Percentiles rank a stretch among this genome's conserved stretches.
phyloP scores from a whole-genome alignment of 768 basidiomycete species.

The Chiua virens region DNA sequence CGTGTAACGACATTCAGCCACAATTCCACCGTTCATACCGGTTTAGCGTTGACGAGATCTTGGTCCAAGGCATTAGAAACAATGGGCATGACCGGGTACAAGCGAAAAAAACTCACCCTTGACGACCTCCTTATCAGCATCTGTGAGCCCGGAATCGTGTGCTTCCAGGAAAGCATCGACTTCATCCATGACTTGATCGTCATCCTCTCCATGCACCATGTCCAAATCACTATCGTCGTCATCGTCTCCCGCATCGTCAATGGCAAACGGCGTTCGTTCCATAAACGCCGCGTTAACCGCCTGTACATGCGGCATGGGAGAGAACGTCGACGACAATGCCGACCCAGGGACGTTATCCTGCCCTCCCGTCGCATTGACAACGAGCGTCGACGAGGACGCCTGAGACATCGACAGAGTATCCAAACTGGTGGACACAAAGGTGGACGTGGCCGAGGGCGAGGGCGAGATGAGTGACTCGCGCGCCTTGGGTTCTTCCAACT shows the following conservation, averaged over 20 bases:
- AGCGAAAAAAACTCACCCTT: conserved; percentile 51
- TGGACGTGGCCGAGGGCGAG: conserved; percentile 55
- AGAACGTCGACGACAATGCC: conserved; percentile 34
- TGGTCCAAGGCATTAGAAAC: not conserved
- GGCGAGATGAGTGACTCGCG: conserved; percentile 84
- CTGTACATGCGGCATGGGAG: conserved; percentile 66
- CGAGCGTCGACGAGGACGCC: conserved; percentile 51
- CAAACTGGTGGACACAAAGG: conserved; percentile 40
- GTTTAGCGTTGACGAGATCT: conserved; percentile 64
- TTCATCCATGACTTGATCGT: conserved; percentile 88
- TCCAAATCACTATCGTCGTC: conserved; percentile 66
- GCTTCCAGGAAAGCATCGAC: conserved; percentile 95
- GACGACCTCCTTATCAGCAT: conserved; percentile 75
- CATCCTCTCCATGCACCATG: conserved; percentile 55
- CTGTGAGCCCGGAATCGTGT: conserved; percentile 82
- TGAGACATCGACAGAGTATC: conserved; percentile 22
- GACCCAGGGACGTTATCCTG: conserved; percentile 25
- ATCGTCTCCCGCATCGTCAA: conserved; percentile 79
- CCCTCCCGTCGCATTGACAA: conserved; percentile 39
- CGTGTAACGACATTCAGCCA: not conserved
- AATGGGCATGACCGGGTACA: not conserved
- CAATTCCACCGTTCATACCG: conserved; percentile 33
- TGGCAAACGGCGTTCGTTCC: conserved; percentile 95
- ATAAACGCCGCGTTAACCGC: conserved; percentile 81
- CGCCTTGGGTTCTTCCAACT: conserved; percentile 83